Conservation (phyloP, 176 grass and related monocot species). For the Phyllostachys edulis region DNA sequence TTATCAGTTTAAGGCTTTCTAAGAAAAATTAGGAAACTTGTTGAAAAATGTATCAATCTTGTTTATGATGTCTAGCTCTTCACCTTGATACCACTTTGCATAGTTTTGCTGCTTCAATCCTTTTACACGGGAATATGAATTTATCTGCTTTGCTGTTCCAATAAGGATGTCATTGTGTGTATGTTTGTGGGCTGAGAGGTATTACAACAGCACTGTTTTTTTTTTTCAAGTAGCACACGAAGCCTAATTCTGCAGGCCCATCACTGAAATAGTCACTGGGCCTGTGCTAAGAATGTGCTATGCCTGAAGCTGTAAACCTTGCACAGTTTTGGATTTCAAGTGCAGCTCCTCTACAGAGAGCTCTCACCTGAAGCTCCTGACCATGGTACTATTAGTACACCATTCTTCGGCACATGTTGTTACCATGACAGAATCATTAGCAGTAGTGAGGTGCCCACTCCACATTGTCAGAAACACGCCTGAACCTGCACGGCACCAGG, state of each 20-base stretch:
- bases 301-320: not conserved
- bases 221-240: not conserved
- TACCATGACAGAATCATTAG: not conserved
- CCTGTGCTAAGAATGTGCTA: not conserved
- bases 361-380: not conserved
- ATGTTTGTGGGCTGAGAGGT: not conserved
- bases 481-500: constrained; percentile 24
- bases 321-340: constrained; percentile 3
- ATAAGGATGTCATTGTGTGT: not conserved
- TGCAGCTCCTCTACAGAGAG: not conserved
- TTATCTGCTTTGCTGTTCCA: not conserved
- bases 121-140: not conserved
- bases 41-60: not conserved
- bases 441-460: not conserved
- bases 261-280: not conserved
- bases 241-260: not conserved
- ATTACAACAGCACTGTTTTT: not conserved
- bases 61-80: not conserved
- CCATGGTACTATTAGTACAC: not conserved
- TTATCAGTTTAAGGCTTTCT: not conserved
- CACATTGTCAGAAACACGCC: constrained; percentile 6
- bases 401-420: not conserved
- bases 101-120: not conserved
- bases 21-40: not conserved
- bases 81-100: not conserved